These are phyloP conservation scores for Sarocladiaceae sp. DNA, from an alignment of 2,329 filamentous ascomycete species.

Conservation along the genomic window DNA sequence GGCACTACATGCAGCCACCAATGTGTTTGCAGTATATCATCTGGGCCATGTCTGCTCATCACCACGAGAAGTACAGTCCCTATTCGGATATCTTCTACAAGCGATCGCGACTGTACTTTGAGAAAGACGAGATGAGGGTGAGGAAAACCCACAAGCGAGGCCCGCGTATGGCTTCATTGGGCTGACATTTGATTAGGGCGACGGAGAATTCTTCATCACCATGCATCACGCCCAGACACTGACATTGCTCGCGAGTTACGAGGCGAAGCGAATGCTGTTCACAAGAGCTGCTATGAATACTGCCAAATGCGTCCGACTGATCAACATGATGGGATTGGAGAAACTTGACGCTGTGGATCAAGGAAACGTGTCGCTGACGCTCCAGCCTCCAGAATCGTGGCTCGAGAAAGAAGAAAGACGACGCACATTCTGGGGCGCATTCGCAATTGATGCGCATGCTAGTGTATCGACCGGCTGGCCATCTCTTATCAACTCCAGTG, in stretches of 20 bases:
- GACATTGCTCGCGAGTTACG: slow-evolving; percentile 69
- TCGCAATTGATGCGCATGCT: slow-evolving; percentile 78
- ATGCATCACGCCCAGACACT: slow-evolving; percentile 79
- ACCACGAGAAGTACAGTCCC: slow-evolving; percentile 66
- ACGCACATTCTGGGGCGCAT: slow-evolving; percentile 81
- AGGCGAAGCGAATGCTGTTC: slow-evolving; percentile 82
- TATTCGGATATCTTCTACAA: slow-evolving; percentile 78
- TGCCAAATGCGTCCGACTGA: slow-evolving; percentile 65
- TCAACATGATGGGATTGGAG: slow-evolving; percentile 82
- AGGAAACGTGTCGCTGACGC: slow-evolving; percentile 63
- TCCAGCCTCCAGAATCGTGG: slow-evolving; percentile 74
- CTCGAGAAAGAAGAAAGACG: slow-evolving; percentile 72
- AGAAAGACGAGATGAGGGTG: slow-evolving; percentile 78
- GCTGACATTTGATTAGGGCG: slow-evolving; percentile 39
- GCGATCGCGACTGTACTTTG: slow-evolving; percentile 75
- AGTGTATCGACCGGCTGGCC: slow-evolving; percentile 92
- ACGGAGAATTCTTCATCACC: slow-evolving; percentile 76
- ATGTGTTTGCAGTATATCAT: slow-evolving; percentile 82
- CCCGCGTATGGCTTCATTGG: not conserved
- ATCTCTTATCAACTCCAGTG: slow-evolving; percentile 60
- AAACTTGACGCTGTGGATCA: slow-evolving; percentile 63
- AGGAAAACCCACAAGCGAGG: not conserved
- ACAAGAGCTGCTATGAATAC: slow-evolving; percentile 81
- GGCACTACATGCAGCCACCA: slow-evolving; percentile 72
- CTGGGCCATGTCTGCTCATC: slow-evolving; percentile 74